Evolutionary conservation across 805 yeast genomes (phyloP), one percentile per base, ranked within the genome.

Genomic region (Jamesozyma jinghongensis): DNA sequence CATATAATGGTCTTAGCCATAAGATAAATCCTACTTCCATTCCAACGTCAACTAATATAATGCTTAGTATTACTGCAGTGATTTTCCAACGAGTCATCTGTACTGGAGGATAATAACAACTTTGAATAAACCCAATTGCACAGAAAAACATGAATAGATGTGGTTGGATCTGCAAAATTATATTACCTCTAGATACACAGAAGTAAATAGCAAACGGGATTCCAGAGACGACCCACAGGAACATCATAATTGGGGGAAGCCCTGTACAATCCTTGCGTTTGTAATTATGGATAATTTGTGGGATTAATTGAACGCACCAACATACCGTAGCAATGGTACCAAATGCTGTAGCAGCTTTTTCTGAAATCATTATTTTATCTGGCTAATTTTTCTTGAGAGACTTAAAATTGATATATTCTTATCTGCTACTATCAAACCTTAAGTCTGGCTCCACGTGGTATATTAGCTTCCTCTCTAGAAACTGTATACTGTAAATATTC

Each of bases 231-330:
- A 84, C 77, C 95, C 97, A 88, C 19, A 86, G 61, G 43, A 85
- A 73, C 76, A 85, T 72, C 95, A 90, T 87, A 28, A 73, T n/a
- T 4, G 88, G 87, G 1, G 95, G 95, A 8, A 88, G 63, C 0
- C 97, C 97, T 20, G 79, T 82, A 44, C 94, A 83, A 55, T 86
- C 77, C 53, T 90, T 86, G 7, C 73, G 72, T 43, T 70, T 69
- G 65, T 74, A 87, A 57, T 90, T 88, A 56, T 77, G 69, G 42
- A 77, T 68, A 35, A 88, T 79, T 55, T 85, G 97, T 2, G 97
- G 97, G 1, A 87, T 69, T 48, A 90, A 66, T 63, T 90, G 97
- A 48, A 88, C 66, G 60, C 97, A 88, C 97, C 97, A 90, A 43
- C 84, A 71, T 2, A 88, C 77, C 0, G 97, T 90, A 5, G 95